Percentiles rank a stretch among this genome's conserved stretches.
Evolutionary conservation across 1,139 yeast species (phyloP).

Genomic region (Pichia sp.): DNA sequence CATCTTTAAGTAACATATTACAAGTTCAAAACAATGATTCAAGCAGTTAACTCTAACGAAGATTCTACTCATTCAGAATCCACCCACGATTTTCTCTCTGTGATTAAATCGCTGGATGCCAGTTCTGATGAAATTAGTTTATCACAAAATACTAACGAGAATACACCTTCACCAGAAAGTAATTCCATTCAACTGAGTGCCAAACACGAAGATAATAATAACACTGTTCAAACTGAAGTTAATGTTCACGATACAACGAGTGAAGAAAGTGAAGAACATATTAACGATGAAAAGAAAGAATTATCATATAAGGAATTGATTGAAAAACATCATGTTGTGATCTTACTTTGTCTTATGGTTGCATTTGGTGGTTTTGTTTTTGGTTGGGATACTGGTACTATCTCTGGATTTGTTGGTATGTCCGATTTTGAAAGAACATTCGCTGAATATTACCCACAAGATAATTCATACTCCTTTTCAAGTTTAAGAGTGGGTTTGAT

Average conservation of each 20-base stretch:
- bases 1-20: too few relatives aligned
- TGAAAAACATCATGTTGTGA: conserved; percentile 10
- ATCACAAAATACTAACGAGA: too few relatives aligned
- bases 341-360: conserved; percentile 20
- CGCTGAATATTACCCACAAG: conserved; percentile 40
- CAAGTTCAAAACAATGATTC: too few relatives aligned
- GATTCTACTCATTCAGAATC: too few relatives aligned
- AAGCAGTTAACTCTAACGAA: too few relatives aligned
- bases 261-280: background rate
- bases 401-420: conserved; percentile 75
- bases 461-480: conserved; percentile 33
- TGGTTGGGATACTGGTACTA: conserved; percentile 80
- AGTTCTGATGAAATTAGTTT: background rate
- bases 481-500: conserved; percentile 54
- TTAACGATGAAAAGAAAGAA: background rate
- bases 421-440: conserved; percentile 54
- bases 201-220: too few relatives aligned
- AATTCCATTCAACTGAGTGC: too few relatives aligned
- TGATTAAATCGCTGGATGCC: background rate
- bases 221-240: too few relatives aligned
- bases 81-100: too few relatives aligned
- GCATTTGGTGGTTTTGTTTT: conserved; percentile 68
- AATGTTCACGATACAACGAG: too few relatives aligned
- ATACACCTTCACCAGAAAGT: too few relatives aligned
- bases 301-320: background rate